Percentiles rank a stretch among this genome's conserved stretches.
Conservation (phyloP, 1,284 basidiomycete species). For the Inonotus hispidus region DNA sequence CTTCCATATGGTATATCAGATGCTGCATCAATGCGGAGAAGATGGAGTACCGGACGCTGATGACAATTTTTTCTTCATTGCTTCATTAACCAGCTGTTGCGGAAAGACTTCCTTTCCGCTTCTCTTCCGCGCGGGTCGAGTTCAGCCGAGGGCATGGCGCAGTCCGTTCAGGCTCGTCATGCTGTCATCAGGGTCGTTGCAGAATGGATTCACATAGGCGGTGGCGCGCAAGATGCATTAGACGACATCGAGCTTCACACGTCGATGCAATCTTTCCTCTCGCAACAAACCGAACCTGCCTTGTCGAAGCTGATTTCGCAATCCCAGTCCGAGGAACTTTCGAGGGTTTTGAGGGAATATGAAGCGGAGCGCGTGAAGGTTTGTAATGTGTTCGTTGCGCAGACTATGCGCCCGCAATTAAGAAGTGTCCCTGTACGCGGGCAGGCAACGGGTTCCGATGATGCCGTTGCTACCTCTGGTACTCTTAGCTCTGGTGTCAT, state of each 20-base stretch:
- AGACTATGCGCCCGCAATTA: constrained; percentile 56
- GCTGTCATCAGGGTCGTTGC: constrained; percentile 60
- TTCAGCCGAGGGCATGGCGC: constrained; percentile 23
- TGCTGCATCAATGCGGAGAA: no score
- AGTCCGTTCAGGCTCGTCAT: constrained; percentile 34
- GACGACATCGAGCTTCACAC: constrained; percentile 61
- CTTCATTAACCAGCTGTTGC: constrained; percentile 47
- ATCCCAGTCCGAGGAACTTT: constrained; percentile 32
- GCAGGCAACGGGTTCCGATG: constrained; percentile 19
- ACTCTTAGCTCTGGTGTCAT: neutral
- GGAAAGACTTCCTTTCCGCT: constrained; percentile 60
- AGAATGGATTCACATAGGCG: constrained; percentile 65
- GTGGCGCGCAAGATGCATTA: constrained; percentile 69
- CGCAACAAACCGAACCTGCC: constrained; percentile 27
- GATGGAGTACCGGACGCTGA: neutral
- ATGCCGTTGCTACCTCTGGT: constrained; percentile 22
- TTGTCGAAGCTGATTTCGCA: neutral
- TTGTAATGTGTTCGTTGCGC: constrained; percentile 43
- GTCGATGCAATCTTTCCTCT: constrained; percentile 52
- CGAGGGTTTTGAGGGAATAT: constrained; percentile 42
- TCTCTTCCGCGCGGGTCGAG: constrained; percentile 32
- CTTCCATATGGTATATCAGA: neutral
- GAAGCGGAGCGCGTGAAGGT: constrained; percentile 40
- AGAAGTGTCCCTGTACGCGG: constrained; percentile 26
- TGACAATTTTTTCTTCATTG: constrained; percentile 6